Conservation (phyloP, 768 basidiomycete genomes). For the Phanerochaete sordida region DNA sequence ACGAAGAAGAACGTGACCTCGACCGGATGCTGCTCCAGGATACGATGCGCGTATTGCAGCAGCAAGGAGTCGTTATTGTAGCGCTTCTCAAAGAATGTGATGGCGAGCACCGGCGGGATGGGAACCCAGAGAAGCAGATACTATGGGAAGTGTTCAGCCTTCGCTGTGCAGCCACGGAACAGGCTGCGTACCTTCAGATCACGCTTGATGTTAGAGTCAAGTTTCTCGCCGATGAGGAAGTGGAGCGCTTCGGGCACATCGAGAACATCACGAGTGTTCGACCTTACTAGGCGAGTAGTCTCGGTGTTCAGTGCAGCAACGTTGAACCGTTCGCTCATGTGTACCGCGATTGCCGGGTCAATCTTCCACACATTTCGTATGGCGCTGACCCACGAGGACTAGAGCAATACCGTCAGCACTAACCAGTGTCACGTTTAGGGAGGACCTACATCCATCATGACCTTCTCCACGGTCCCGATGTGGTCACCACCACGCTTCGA, state of each 20-base stretch:
- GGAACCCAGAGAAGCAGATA: conserved; percentile 86
- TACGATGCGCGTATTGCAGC: conserved; percentile 95
- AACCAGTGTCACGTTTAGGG: not conserved
- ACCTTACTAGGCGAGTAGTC: conserved; percentile 69
- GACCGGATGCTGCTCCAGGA: conserved; percentile 91
- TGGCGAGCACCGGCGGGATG: conserved; percentile 78
- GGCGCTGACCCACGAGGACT: conserved; percentile 66
- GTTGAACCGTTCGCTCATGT: conserved; percentile 89
- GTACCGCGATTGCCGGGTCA: conserved; percentile 77
- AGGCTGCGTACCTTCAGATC: conserved; percentile 64
- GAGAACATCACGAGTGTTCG: conserved; percentile 64
- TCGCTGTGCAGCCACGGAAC: not conserved
- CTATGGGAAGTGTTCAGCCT: conserved; percentile 35
- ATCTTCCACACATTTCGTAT: conserved; percentile 78
- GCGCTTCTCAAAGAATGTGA: conserved; percentile 80
- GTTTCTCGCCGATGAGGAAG: conserved; percentile 71
- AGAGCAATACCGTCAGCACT: conserved; percentile 6
- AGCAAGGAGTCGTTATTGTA: conserved; percentile 82
- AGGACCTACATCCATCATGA: conserved; percentile 55
- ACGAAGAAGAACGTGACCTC: conserved; percentile 98
- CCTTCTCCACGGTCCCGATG: conserved; percentile 50
- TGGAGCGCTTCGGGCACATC: conserved; percentile 78
- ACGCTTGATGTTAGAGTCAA: conserved; percentile 52
- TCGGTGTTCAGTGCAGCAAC: conserved; percentile 60
- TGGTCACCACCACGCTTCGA: conserved; percentile 63